phyloP scores from a whole-genome alignment of 495 filamentous ascomycete species.

The Evansstolkia leycettana region DNA sequence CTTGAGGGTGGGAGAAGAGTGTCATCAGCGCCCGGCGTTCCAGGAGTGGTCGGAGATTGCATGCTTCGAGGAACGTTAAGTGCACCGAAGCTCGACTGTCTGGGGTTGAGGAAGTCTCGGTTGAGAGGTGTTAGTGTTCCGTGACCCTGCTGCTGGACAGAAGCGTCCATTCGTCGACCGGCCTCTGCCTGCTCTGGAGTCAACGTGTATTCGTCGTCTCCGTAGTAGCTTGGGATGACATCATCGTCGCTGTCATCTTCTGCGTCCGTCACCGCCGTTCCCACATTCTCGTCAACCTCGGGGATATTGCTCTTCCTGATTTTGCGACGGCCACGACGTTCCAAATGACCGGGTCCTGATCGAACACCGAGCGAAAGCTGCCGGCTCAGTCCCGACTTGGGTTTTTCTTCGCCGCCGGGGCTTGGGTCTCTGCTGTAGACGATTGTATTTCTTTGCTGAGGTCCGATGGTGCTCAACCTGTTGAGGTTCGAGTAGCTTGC shows the following conservation, averaged over 20 bases:
- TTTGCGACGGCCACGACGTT: constrained; percentile 21
- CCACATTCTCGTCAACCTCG: constrained; percentile 19
- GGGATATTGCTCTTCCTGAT: constrained; percentile 14
- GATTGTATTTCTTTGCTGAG: constrained; percentile 36
- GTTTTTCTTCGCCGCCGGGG: constrained; percentile 20
- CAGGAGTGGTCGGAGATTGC: constrained; percentile 20
- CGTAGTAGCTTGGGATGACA: constrained; percentile 29
- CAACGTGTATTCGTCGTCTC: constrained; percentile 30
- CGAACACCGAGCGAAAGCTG: constrained; percentile 25
- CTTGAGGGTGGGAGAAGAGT: constrained; percentile 20
- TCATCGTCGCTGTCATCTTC: constrained; percentile 36
- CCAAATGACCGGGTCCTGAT: constrained; percentile 24
- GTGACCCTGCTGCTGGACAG: constrained; percentile 6
- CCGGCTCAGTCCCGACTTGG: constrained; percentile 25
- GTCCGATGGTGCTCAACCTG: constrained; percentile 31
- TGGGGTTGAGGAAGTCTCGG: constrained; percentile 7
- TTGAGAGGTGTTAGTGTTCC: constrained; percentile 1
- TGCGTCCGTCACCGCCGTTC: constrained; percentile 12
- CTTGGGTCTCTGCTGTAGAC: constrained; percentile 34
- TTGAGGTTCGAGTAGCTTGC: constrained; percentile 43
- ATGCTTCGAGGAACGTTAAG: constrained; percentile 8
- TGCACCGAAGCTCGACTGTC: constrained; percentile 21
- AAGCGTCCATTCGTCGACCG: constrained; percentile 12
- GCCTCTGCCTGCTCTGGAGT: constrained; percentile 23
- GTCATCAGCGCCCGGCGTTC: constrained; percentile 29